These are phyloP conservation scores for Pseudonitzschia multiseries DNA, from an alignment of 108 stramenopile species.

Conservation along the genomic window DNA sequence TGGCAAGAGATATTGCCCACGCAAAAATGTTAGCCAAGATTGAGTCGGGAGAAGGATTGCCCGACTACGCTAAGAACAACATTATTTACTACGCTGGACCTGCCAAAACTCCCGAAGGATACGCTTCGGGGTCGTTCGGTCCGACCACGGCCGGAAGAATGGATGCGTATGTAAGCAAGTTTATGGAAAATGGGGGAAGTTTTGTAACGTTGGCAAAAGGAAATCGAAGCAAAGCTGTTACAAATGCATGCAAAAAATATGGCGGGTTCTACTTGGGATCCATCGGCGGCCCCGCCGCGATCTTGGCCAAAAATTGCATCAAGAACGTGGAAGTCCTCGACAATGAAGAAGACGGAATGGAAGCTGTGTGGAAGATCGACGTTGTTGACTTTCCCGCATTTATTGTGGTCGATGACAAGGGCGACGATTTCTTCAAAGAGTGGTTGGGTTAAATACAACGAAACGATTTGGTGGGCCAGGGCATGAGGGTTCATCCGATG, in stretches of 20 bases:
- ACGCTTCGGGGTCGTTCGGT: slow-evolving; percentile 93
- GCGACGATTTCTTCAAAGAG: slow-evolving; percentile 93
- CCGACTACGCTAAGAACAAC: slow-evolving; percentile 93
- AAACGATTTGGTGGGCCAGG: not conserved
- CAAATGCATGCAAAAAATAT: slow-evolving; percentile 93
- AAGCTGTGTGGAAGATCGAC: slow-evolving; percentile 97
- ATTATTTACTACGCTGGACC: slow-evolving; percentile 98
- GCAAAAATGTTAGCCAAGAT: slow-evolving; percentile 92
- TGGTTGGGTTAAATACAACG: slow-evolving; percentile 70
- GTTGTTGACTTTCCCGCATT: slow-evolving; percentile 96
- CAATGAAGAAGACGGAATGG: slow-evolving; percentile 98
- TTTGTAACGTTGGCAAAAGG: slow-evolving; percentile 95
- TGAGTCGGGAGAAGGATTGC: slow-evolving; percentile 90
- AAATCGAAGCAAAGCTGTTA: slow-evolving; percentile 90
- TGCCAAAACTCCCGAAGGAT: slow-evolving; percentile 95
- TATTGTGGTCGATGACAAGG: slow-evolving; percentile 96
- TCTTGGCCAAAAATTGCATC: slow-evolving; percentile 95
- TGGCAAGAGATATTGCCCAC: slow-evolving; percentile 97
- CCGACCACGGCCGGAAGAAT: slow-evolving; percentile 98
- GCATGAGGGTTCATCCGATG: not conserved
- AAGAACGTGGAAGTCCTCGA: slow-evolving; percentile 94
- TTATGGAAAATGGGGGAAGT: slow-evolving; percentile 91
- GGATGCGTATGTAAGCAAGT: slow-evolving; percentile 94
- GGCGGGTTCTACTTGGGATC: slow-evolving; percentile 96
- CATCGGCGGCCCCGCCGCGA: slow-evolving; percentile 96